Evolutionary conservation across 257 asterid species (phyloP).

Genomic region (Solanum tacnaense): DNA sequence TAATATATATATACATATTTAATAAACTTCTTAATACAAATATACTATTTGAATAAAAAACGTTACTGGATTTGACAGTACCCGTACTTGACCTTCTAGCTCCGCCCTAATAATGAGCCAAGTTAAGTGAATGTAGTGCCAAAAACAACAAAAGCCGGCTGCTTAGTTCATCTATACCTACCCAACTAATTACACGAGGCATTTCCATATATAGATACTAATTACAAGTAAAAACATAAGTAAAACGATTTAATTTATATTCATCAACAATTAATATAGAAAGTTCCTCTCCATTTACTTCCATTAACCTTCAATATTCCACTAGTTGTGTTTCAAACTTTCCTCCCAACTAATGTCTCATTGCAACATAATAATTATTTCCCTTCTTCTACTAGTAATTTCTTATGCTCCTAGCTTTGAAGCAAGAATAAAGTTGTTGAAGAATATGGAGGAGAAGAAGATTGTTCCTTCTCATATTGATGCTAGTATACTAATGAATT

Average conservation of each 20-base stretch:
- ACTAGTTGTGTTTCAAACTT: neutral
- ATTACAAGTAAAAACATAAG: neutral
- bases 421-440: conserved; percentile 16
- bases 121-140: neutral
- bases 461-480: neutral
- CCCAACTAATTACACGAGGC: neutral
- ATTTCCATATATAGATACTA: neutral
- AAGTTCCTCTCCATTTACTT: neutral
- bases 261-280: neutral
- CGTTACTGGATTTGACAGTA: rapidly evolving
- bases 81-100: rapidly evolving
- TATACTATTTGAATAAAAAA: too few species aligned
- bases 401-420: conserved; percentile 11
- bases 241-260: neutral
- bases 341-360: conserved; percentile 8
- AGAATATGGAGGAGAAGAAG: neutral
- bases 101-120: neutral
- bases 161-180: neutral
- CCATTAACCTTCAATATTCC: neutral
- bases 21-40: too few species aligned
- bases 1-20: neutral
- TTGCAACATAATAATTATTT: neutral
- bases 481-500: neutral
- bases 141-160: neutral
- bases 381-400: neutral